Conservation (phyloP, 176 grass and related monocot species). For the Hsuehochloa calcarea region DNA sequence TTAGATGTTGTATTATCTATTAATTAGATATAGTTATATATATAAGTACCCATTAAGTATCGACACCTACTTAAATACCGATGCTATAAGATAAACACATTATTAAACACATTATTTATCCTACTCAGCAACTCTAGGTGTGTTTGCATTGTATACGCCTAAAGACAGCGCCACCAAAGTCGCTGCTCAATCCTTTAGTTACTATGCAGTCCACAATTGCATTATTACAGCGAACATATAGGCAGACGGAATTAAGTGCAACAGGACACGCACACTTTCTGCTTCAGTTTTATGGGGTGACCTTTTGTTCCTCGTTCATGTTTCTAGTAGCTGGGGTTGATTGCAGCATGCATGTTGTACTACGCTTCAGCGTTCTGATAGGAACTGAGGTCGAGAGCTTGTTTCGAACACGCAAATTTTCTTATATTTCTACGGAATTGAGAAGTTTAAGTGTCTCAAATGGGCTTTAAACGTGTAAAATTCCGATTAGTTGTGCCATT, state of each 20-base stretch:
- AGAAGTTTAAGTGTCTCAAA: no score
- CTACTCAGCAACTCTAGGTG: no score
- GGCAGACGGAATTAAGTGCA: background rate
- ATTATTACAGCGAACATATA: background rate
- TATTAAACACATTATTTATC: no score
- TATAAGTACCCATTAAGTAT: no score
- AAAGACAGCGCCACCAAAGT: slow-evolving; percentile 31
- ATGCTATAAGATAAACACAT: no score
- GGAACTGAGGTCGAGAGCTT: no score
- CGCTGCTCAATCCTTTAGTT: background rate
- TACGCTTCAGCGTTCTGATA: background rate
- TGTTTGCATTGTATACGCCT: no score
- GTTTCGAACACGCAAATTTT: no score
- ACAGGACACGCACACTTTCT: background rate
- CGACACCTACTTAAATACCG: no score
- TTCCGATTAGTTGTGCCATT: background rate
- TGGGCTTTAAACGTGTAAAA: background rate
- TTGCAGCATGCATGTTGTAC: background rate
- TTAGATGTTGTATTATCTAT: no score
- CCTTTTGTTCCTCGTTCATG: background rate
- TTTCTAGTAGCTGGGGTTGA: slow-evolving; percentile 15
- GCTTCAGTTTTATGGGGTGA: background rate
- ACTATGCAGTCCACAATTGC: background rate
- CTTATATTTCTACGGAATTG: no score
- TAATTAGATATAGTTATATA: no score